Percentiles rank a stretch among this genome's conserved stretches.
These are phyloP conservation scores for Neurospora sp. DNA, from an alignment of 495 filamentous ascomycete species.

Conservation along the genomic window DNA sequence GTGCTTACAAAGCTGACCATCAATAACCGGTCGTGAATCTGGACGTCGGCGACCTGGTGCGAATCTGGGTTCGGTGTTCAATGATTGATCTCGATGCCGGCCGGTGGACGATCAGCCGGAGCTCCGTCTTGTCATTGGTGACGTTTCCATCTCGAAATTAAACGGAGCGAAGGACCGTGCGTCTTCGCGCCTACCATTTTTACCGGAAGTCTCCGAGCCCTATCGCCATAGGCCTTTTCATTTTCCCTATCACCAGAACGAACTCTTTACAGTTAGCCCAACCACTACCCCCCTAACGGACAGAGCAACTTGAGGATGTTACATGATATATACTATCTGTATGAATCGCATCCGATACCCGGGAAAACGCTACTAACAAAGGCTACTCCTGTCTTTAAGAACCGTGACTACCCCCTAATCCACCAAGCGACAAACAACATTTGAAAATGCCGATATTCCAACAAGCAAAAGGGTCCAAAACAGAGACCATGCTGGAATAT, in stretches of 20 bases:
- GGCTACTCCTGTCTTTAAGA: neutral
- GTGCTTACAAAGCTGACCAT: neutral
- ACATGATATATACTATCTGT: neutral
- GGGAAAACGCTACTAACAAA: neutral
- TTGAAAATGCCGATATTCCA: neutral
- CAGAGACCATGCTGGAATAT: neutral
- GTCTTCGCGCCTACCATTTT: neutral
- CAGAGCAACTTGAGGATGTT: neutral
- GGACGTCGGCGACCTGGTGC: neutral
- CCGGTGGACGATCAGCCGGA: neutral
- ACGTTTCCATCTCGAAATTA: neutral
- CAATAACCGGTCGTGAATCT: neutral
- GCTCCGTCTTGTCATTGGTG: neutral
- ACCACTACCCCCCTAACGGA: neutral
- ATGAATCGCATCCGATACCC: neutral
- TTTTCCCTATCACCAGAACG: neutral
- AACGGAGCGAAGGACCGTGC: neutral
- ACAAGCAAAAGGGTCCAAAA: neutral
- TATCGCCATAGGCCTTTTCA: neutral
- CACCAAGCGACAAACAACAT: neutral
- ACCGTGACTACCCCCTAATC: neutral
- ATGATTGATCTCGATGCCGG: neutral
- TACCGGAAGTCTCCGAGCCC: neutral
- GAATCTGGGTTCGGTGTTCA: neutral
- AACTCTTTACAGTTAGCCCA: neutral